Conservation (phyloP, 208 protist genomes). For the Phytomonas francai region DNA sequence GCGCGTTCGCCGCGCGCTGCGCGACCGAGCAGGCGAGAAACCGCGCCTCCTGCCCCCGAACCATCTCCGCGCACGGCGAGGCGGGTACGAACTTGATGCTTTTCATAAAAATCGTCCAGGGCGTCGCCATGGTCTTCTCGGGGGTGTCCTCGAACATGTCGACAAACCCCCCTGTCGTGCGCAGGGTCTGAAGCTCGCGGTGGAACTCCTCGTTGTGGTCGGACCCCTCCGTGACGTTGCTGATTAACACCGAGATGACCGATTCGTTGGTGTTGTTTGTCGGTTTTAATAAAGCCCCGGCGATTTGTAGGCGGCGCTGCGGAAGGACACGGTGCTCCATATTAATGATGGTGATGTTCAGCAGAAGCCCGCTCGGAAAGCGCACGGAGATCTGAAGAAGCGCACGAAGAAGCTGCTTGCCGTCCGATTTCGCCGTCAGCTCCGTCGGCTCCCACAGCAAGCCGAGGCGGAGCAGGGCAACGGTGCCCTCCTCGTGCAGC, state of each 20-base stretch:
- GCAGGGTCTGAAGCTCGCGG: conserved; percentile 36
- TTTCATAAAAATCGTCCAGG: conserved; percentile 69
- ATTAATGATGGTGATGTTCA: conserved; percentile 44
- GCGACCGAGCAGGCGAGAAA: conserved; percentile 30
- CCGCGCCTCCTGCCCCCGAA: conserved; percentile 30
- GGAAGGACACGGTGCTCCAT: conserved; percentile 30
- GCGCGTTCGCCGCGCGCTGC: conserved; percentile 21
- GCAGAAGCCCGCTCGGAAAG: conserved; percentile 19
- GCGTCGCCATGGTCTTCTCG: conserved; percentile 28
- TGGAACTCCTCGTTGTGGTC: conserved; percentile 26
- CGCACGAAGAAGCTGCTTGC: conserved; percentile 24
- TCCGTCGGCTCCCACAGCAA: conserved; percentile 50
- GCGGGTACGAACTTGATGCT: conserved; percentile 48
- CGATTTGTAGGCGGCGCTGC: conserved; percentile 29
- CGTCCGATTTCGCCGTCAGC: conserved; percentile 34
- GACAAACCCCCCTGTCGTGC: conserved; percentile 37
- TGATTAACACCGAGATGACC: conserved; percentile 43
- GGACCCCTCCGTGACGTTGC: conserved; percentile 51
- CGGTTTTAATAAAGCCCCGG: conserved; percentile 29
- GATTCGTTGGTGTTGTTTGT: conserved; percentile 17
- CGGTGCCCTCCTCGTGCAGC: conserved; percentile 44
- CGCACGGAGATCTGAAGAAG: conserved; percentile 45
- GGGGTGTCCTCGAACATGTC: conserved; percentile 60
- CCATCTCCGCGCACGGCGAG: conserved; percentile 24
- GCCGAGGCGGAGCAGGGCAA: conserved; percentile 52